phyloP scores from a whole-genome alignment of 371 early-diverging fungal genomes.

The Dipsacomyces acuminosporus region DNA sequence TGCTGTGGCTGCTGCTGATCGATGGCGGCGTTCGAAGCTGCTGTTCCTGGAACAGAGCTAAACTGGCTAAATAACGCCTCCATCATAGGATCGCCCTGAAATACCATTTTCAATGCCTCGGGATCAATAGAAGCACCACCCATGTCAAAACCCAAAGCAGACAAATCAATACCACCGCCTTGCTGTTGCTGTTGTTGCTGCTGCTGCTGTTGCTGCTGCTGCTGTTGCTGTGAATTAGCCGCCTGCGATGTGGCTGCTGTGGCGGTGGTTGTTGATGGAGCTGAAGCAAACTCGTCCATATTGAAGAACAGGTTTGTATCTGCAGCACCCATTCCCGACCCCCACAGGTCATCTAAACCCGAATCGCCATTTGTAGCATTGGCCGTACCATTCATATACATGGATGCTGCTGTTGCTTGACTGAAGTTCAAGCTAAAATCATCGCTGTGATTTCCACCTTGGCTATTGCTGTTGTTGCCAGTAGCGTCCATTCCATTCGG shows the following conservation, averaged over 20 bases:
- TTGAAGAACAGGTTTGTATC: constrained; percentile 35
- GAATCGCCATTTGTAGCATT: background rate
- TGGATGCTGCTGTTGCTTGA: no score
- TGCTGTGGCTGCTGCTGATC: constrained; percentile 2
- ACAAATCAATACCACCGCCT: constrained; percentile 14
- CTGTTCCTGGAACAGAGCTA: background rate
- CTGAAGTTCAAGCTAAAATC: no score
- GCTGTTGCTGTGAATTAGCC: no score
- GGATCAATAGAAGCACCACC: constrained; percentile 33
- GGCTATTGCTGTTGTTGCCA: no score
- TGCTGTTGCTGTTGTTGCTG: background rate
- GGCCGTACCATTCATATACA: no score
- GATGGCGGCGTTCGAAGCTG: background rate
- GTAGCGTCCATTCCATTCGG: no score
- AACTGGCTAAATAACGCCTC: constrained; percentile 23
- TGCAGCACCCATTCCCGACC: constrained; percentile 13
- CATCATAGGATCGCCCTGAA: constrained; percentile 39
- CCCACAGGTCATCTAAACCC: constrained; percentile 28
- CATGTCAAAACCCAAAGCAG: constrained; percentile 31
- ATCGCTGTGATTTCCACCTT: no score
- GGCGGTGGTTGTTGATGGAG: no score
- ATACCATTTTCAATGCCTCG: constrained; percentile 29
- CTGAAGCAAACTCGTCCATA: constrained; percentile 40
- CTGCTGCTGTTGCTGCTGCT: background rate
- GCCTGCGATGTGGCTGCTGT: no score